Percentiles rank a stretch among this genome's conserved stretches.
These are phyloP conservation scores for Botrytis fragariae DNA, from an alignment of 2,329 filamentous ascomycete genomes.

Conservation along the genomic window DNA sequence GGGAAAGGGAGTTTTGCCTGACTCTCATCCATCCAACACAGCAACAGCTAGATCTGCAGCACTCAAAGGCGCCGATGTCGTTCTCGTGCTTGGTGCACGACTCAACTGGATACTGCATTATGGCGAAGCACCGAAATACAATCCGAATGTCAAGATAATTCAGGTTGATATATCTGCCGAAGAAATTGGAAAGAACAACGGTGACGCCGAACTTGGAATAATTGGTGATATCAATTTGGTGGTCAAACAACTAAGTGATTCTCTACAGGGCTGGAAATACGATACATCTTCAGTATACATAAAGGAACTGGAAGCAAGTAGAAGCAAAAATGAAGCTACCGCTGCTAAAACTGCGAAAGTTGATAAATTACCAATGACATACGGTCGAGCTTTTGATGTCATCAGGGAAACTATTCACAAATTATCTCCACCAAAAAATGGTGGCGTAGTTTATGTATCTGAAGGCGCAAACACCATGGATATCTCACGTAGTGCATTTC, in stretches of 20 bases:
- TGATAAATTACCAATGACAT: constrained; percentile 46
- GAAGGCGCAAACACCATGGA: constrained; percentile 62
- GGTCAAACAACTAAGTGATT: constrained; percentile 45
- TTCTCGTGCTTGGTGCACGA: constrained; percentile 52
- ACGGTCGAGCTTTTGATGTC: constrained; percentile 50
- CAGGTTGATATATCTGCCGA: constrained; percentile 55
- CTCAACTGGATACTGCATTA: constrained; percentile 60
- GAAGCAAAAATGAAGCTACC: constrained; percentile 47
- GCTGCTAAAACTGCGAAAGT: constrained; percentile 44
- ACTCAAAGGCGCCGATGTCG: constrained; percentile 52
- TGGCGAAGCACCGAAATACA: constrained; percentile 55
- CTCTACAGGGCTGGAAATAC: constrained; percentile 47
- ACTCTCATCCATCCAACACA: constrained; percentile 51
- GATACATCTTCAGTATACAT: constrained; percentile 39
- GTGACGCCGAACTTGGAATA: constrained; percentile 48
- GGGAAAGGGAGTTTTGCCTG: constrained; percentile 56
- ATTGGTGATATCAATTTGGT: constrained; percentile 52
- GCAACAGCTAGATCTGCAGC: constrained; percentile 54
- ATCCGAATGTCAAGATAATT: constrained; percentile 48
- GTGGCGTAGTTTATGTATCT: constrained; percentile 53
- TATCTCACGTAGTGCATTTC: constrained; percentile 54
- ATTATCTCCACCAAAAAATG: constrained; percentile 45
- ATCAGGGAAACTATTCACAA: constrained; percentile 50
- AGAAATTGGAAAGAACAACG: constrained; percentile 52
- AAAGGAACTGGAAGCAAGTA: constrained; percentile 39